Evolutionary conservation across 371 early-diverging fungal genomes (phyloP).

Genomic region (Entomophthora muscae): DNA sequence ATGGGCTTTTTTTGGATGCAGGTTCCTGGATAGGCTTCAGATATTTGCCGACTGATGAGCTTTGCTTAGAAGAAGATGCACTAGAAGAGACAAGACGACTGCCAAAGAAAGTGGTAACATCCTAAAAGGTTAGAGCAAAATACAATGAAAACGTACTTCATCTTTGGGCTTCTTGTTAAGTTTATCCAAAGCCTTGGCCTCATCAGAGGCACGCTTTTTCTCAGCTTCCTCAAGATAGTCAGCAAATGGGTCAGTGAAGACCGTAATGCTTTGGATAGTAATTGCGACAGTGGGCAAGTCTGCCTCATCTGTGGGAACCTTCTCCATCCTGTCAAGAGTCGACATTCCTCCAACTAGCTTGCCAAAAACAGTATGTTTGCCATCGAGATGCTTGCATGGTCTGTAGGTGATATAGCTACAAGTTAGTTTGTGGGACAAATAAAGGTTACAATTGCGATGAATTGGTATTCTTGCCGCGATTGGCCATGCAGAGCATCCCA

Average conservation of each 20-base stretch:
- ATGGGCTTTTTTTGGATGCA: not conserved
- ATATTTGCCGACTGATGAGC: not conserved
- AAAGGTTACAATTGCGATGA: conserved; percentile 70
- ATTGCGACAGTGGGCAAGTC: conserved; percentile 60
- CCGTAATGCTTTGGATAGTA: conserved; percentile 42
- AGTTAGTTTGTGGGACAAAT: not conserved
- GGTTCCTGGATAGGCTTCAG: not conserved
- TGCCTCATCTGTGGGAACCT: conserved; percentile 41
- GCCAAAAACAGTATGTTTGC: conserved; percentile 83
- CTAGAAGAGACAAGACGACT: not conserved
- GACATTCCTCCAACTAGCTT: conserved; percentile 69
- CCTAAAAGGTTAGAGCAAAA: not conserved
- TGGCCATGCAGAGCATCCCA: conserved; percentile 75
- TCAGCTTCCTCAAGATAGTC: conserved; percentile 23
- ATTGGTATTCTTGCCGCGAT: conserved; percentile 71
- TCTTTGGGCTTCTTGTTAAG: not conserved
- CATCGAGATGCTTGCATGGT: conserved; percentile 67
- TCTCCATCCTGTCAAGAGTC: conserved; percentile 60
- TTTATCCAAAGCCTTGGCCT: not conserved
- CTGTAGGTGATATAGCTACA: conserved; percentile 66
- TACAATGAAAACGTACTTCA: not conserved
- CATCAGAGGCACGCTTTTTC: not conserved
- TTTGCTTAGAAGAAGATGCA: not conserved
- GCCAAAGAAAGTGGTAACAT: not conserved
- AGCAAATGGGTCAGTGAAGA: conserved; percentile 74